These are phyloP conservation scores for Linderniella brevidens DNA, from an alignment of 257 asterid species.

Conservation along the genomic window DNA sequence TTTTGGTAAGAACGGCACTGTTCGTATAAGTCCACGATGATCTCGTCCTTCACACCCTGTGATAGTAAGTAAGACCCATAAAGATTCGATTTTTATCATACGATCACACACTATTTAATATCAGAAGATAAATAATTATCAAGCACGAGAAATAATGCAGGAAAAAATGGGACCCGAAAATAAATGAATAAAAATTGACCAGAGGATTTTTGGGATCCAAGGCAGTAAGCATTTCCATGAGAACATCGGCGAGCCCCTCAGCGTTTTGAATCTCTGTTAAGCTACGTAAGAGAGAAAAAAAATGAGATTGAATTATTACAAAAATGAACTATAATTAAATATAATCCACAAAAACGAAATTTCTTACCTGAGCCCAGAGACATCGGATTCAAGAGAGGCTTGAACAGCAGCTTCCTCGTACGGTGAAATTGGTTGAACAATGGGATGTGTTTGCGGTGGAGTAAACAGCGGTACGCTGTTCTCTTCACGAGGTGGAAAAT, in stretches of 20 bases:
- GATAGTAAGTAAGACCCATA: too few species aligned
- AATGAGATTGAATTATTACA: too few species aligned
- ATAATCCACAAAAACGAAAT: not conserved
- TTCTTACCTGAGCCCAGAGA: slow-evolving; percentile 79
- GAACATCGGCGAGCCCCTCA: slow-evolving; percentile 66
- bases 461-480: slow-evolving; percentile 77
- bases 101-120: too few species aligned
- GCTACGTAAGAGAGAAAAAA: too few species aligned
- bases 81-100: too few species aligned
- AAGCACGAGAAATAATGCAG: too few species aligned
- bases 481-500: slow-evolving; percentile 86
- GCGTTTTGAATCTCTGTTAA: slow-evolving; percentile 76
- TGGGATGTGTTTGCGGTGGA: slow-evolving; percentile 85
- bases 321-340: too few species aligned
- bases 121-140: too few species aligned
- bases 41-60: slow-evolving; percentile 75
- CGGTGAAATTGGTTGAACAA: slow-evolving; percentile 30
- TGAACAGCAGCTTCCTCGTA: slow-evolving; percentile 91
- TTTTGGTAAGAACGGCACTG: slow-evolving; percentile 83
- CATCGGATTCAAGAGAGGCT: slow-evolving; percentile 82
- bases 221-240: slow-evolving; percentile 78
- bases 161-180: too few species aligned
- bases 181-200: too few species aligned
- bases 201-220: slow-evolving; percentile 58
- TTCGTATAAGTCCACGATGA: slow-evolving; percentile 83